A percentile compares a stretch with the other conserved stretches of the same genome.
phyloP scores from a whole-genome alignment of 305 asterid genomes.

The Fraxinus albicans region DNA sequence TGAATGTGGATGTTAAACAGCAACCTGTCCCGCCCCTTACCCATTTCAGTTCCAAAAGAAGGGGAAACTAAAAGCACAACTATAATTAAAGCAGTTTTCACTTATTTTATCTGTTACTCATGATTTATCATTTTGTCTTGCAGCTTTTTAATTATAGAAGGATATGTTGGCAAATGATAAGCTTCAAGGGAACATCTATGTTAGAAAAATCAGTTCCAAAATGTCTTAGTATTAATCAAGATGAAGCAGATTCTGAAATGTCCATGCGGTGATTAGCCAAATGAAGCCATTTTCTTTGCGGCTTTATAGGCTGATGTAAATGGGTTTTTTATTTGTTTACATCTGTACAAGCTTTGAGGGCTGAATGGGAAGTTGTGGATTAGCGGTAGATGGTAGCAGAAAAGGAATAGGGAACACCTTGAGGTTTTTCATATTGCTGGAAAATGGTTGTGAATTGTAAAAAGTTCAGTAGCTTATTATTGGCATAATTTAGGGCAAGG shows the following conservation, averaged over 20 bases:
- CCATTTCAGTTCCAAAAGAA: not conserved
- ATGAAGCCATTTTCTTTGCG: slow-evolving; percentile 23
- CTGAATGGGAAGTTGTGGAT: not conserved
- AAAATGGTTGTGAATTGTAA: slow-evolving; percentile 5
- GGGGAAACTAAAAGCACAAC: not conserved
- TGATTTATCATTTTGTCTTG: slow-evolving; percentile 30
- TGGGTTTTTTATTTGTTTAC: not conserved
- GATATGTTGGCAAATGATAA: slow-evolving; percentile 87
- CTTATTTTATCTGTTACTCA: slow-evolving; percentile 2
- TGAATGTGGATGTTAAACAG: not conserved
- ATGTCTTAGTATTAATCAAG: slow-evolving; percentile 53
- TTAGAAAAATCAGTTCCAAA: slow-evolving; percentile 75
- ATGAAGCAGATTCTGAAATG: slow-evolving; percentile 39
- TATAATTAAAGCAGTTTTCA: not conserved
- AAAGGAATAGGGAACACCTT: not conserved
- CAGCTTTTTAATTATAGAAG: slow-evolving; percentile 71
- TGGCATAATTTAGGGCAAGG: slow-evolving; percentile 1
- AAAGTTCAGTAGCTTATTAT: not conserved
- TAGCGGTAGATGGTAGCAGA: not conserved
- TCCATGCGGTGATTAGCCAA: slow-evolving; percentile 31
- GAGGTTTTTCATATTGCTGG: slow-evolving; percentile 3
- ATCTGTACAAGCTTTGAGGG: slow-evolving; percentile 5
- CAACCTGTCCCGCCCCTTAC: not conserved
- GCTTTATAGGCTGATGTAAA: slow-evolving; percentile 30
- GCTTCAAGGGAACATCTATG: slow-evolving; percentile 86